A percentile compares a stretch with the other conserved stretches of the same genome.
phyloP scores from a whole-genome alignment of 163 green algal species.

The Trebouxiophyceae sp. region DNA sequence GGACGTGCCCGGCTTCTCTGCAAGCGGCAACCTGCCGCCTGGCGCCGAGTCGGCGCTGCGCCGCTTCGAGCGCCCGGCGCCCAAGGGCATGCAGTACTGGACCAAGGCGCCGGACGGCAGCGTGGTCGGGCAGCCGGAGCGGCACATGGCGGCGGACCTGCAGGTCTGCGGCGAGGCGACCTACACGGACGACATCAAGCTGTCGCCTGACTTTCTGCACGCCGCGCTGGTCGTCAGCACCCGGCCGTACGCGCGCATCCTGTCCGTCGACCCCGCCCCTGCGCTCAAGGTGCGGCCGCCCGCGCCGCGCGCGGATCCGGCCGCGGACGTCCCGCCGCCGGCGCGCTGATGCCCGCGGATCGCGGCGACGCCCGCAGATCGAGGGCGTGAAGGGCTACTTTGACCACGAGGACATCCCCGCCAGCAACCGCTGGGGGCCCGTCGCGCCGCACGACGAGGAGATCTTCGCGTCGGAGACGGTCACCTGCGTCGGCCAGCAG shows the following conservation, averaged over 20 bases:
- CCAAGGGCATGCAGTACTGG: conserved; percentile 76
- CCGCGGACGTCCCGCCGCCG: too few species aligned
- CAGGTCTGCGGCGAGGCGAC: conserved; percentile 86
- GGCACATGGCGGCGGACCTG: conserved; percentile 81
- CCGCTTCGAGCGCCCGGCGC: conserved; percentile 48
- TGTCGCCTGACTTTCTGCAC: conserved; percentile 56
- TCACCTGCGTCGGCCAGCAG: conserved; percentile 69
- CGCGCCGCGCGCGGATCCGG: too few species aligned
- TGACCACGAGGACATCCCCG: conserved; percentile 66
- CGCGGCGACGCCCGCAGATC: too few species aligned
- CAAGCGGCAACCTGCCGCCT: conserved; percentile 1
- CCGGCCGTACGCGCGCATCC: conserved; percentile 66
- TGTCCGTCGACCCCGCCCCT: conserved; percentile 46
- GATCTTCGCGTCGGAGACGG: conserved; percentile 66
- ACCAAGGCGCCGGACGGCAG: conserved; percentile 26
- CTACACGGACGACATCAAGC: conserved; percentile 89
- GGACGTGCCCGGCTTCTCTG: conserved; percentile 17
- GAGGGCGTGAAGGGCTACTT: conserved; percentile 77
- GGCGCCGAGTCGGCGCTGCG: conserved; percentile 26
- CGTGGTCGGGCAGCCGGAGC: conserved; percentile 71
- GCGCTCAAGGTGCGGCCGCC: conserved; percentile 34
- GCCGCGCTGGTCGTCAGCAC: conserved; percentile 72
- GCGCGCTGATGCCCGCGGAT: too few species aligned
- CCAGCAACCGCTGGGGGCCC: conserved; percentile 74
- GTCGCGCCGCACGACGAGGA: conserved; percentile 85